Evolutionary conservation across 208 protist species (phyloP), one percentile per base, ranked within the genome.

Genomic region (Porcisia hertigi): DNA sequence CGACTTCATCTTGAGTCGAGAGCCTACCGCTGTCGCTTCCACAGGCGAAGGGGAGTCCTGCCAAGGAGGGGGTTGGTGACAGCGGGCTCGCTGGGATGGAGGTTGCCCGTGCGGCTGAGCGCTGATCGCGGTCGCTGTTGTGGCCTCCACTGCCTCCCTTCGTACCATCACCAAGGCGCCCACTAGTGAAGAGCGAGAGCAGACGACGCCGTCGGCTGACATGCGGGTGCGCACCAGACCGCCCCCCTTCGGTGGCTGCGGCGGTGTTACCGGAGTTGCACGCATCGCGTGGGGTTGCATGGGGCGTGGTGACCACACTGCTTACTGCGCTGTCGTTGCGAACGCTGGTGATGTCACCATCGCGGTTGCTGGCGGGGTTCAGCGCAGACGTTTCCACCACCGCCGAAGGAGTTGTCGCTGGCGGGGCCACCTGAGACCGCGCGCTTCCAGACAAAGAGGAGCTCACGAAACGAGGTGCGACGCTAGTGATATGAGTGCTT

Each of bases 131-230:
- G 62, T 23, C 23, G 62, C 62, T 49, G 62, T 25, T 66, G 62
- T 34, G 12, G 62, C 62, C 62, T 2, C 62, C 39, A 47, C n/a
- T 66, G 3, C 2, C 18, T 30, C 30, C 30, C 30, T 30, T 30
- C 30, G 30, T 30, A 23, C 14, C 39, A 54, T 58, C 62, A 53
- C 71, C 75, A 41, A 81, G 74, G 39, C 81, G 78, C n/a, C 67
- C 77, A 58, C 62, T 57, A 20, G 79, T 75, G 69, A 80, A 84
- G 57, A 87, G 76, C 12, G 73, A 79, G 12, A 84, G 20, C 16
- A 87, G 72, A 2, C 75, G 75, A 39, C 45, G 67, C 8, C 76
- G 75, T 45, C 76, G 71, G 58, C 71, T 77, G 1, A 63, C 47
- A 8, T 53, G 60, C 41, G 30, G 34, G 30, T 18, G 20, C 8